Percentiles rank a stretch among this genome's conserved stretches.
Evolutionary conservation across 1,284 basidiomycete genomes (phyloP).

Genomic region (Cryptococcus sp.): DNA sequence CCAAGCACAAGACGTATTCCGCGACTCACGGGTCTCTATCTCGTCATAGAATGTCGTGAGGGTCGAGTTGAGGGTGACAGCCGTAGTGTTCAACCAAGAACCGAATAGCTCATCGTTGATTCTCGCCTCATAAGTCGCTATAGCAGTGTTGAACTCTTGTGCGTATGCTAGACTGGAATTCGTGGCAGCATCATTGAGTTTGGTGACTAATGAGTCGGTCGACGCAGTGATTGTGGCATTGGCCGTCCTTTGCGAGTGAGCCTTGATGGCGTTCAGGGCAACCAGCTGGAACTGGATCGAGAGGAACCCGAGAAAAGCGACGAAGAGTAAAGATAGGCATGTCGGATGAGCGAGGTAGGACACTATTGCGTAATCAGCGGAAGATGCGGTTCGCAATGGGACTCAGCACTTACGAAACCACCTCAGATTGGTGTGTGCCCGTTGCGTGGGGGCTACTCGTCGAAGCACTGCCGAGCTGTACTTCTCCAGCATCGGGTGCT

Average conservation of each 20-base stretch:
- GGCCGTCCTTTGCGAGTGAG: slow-evolving; percentile 64
- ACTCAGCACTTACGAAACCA: slow-evolving; percentile 48
- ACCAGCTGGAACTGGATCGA: slow-evolving; percentile 82
- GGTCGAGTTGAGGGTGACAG: slow-evolving; percentile 72
- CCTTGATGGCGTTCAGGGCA: slow-evolving; percentile 69
- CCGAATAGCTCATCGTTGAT: slow-evolving; percentile 87
- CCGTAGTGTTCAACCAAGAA: slow-evolving; percentile 87
- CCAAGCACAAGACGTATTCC: not conserved
- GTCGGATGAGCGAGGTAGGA: slow-evolving; percentile 88
- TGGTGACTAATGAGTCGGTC: slow-evolving; percentile 68
- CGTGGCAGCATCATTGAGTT: slow-evolving; percentile 76
- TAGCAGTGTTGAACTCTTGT: slow-evolving; percentile 68
- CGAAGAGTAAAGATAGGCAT: slow-evolving; percentile 82
- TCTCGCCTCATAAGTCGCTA: slow-evolving; percentile 67
- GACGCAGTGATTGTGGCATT: slow-evolving; percentile 66
- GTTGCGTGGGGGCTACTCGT: slow-evolving; percentile 19
- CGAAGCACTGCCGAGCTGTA: slow-evolving; percentile 32
- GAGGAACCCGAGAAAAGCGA: slow-evolving; percentile 85
- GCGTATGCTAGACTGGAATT: slow-evolving; percentile 78
- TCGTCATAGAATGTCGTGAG: slow-evolving; percentile 57
- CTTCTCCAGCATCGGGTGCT: slow-evolving; percentile 49
- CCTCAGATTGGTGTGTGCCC: slow-evolving; percentile 43
- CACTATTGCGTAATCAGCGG: slow-evolving; percentile 44
- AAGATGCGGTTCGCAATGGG: not conserved
- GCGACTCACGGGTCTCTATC: slow-evolving; percentile 46